These are phyloP conservation scores for Xylaria sp. DNA, from an alignment of 495 filamentous ascomycete genomes.

Conservation along the genomic window DNA sequence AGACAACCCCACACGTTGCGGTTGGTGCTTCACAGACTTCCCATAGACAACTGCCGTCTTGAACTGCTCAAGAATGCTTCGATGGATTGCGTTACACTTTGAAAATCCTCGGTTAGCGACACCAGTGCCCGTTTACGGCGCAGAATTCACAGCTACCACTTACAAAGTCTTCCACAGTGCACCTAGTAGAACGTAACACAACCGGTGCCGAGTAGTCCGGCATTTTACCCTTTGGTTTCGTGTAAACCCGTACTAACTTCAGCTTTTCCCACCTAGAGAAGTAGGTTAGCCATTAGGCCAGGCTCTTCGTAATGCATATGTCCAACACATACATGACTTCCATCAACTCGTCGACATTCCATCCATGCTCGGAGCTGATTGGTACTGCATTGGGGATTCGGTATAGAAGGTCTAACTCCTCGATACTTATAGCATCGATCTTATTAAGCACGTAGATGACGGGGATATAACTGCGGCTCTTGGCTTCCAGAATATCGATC, in stretches of 20 bases:
- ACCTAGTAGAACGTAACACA: slow-evolving; percentile 79
- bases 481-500: slow-evolving; percentile 95
- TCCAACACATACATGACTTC: slow-evolving; percentile 76
- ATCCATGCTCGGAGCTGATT: slow-evolving; percentile 97
- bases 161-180: slow-evolving; percentile 97
- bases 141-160: slow-evolving; percentile 46
- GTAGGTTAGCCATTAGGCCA: slow-evolving; percentile 32
- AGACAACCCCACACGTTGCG: slow-evolving; percentile 88
- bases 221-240: slow-evolving; percentile 94
- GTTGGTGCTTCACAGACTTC: slow-evolving; percentile 97
- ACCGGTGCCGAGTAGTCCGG: slow-evolving; percentile 94
- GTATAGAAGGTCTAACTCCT: slow-evolving; percentile 95
- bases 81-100: slow-evolving; percentile 96
- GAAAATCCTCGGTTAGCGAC: slow-evolving; percentile 39
- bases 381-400: slow-evolving; percentile 95
- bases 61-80: slow-evolving; percentile 95
- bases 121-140: slow-evolving; percentile 31
- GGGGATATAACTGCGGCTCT: slow-evolving; percentile 93
- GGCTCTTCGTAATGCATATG: slow-evolving; percentile 16
- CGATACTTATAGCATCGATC: slow-evolving; percentile 97
- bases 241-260: slow-evolving; percentile 89
- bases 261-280: slow-evolving; percentile 84
- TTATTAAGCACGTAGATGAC: slow-evolving; percentile 99
- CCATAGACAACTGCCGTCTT: slow-evolving; percentile 95
- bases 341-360: slow-evolving; percentile 97